A percentile compares a stretch with the other conserved stretches of the same genome.
Evolutionary conservation across 2,329 filamentous ascomycete species (phyloP).

Genomic region (Onygenales sp.): DNA sequence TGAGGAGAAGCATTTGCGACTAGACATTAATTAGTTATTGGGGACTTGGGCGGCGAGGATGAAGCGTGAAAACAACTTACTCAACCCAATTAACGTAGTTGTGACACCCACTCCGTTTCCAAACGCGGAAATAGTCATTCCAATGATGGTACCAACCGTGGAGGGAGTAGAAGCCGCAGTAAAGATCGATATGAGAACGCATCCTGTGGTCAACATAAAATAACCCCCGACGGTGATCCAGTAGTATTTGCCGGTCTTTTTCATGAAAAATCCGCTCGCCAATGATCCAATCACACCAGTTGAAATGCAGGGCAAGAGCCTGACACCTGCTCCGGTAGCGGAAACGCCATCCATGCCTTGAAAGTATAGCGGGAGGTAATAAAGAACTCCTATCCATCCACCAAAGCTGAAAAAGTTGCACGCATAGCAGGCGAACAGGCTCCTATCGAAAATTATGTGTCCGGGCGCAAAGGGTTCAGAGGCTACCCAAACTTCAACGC

Average conservation of each 20-base stretch:
- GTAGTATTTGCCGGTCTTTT: constrained; percentile 62
- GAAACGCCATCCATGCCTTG: constrained; percentile 59
- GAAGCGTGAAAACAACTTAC: constrained; percentile 24
- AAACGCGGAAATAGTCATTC: constrained; percentile 46
- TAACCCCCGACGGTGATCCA: constrained; percentile 55
- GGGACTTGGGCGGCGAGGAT: neutral
- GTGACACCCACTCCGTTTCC: constrained; percentile 56
- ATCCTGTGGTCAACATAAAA: constrained; percentile 42
- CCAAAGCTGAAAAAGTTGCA: constrained; percentile 64
- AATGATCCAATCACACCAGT: constrained; percentile 56
- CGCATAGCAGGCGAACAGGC: constrained; percentile 57
- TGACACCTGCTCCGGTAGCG: constrained; percentile 54
- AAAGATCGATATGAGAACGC: constrained; percentile 48
- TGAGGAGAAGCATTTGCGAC: constrained; percentile 58
- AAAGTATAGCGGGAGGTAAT: constrained; percentile 70
- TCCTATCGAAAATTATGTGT: constrained; percentile 59
- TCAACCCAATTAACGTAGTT: constrained; percentile 59
- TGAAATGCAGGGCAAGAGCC: constrained; percentile 58
- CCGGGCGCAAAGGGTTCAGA: constrained; percentile 65
- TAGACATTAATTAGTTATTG: constrained; percentile 10
- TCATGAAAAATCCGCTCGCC: constrained; percentile 57
- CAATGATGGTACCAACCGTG: constrained; percentile 45
- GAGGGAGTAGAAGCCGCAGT: constrained; percentile 45
- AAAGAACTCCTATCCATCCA: constrained; percentile 51
- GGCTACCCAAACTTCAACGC: constrained; percentile 60